Percentiles rank a stretch among this genome's conserved stretches.
phyloP scores from a whole-genome alignment of 768 basidiomycete genomes.

The Boletellus emodensis region DNA sequence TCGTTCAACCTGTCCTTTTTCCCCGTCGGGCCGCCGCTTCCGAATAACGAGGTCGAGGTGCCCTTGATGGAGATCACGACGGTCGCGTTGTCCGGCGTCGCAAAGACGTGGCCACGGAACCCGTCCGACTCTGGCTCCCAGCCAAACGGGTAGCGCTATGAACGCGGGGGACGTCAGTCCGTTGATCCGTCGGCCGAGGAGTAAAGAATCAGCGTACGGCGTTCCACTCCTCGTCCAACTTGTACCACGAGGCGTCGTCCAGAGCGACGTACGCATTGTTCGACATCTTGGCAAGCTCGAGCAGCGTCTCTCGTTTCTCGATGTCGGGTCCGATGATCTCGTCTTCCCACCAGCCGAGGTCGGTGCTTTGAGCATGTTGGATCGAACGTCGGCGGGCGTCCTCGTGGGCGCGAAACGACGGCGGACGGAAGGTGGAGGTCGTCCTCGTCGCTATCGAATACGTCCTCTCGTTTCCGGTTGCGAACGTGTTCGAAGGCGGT shows the following conservation, averaged over 20 bases:
- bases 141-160: constrained; percentile 64
- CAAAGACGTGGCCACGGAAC: constrained; percentile 89
- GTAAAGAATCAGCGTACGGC: constrained; percentile 29
- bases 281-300: constrained; percentile 90
- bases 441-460: constrained; percentile 39
- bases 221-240: constrained; percentile 64
- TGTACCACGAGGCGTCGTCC: constrained; percentile 71
- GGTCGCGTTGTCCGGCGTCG: constrained; percentile 75
- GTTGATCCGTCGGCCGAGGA: neutral
- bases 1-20: constrained; percentile 94
- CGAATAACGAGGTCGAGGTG: constrained; percentile 73
- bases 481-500: constrained; percentile 3
- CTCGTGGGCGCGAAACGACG: constrained; percentile 43
- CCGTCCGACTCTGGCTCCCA: constrained; percentile 90
- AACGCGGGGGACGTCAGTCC: neutral
- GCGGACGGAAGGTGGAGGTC: constrained; percentile 41
- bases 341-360: constrained; percentile 68
- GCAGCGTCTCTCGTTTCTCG: constrained; percentile 67
- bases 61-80: constrained; percentile 91
- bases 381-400: constrained; percentile 45
- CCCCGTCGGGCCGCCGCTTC: constrained; percentile 77
- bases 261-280: constrained; percentile 82
- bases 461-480: constrained; percentile 16
- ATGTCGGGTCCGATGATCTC: constrained; percentile 74
- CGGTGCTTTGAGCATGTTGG: constrained; percentile 42